phyloP scores from a whole-genome alignment of 192 early-diverging fungal genomes.

The Entomortierella beljakovae region DNA sequence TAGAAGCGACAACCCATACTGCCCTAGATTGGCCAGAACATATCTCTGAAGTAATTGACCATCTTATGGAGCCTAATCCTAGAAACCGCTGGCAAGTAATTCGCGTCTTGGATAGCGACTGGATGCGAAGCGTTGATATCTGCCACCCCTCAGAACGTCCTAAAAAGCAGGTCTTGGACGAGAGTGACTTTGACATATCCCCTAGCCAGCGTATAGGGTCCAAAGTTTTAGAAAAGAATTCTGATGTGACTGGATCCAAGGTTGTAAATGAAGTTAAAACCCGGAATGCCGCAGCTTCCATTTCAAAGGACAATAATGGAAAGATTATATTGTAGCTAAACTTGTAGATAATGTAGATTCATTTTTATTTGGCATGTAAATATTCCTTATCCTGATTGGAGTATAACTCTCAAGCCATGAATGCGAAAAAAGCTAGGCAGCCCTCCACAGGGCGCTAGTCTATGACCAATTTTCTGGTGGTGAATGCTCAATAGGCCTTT shows the following conservation, averaged over 20 bases:
- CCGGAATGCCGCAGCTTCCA: background rate
- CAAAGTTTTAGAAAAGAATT: constrained; percentile 16
- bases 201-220: constrained; percentile 46
- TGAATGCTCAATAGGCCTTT: too few species aligned
- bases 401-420: too few species aligned
- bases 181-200: constrained; percentile 22
- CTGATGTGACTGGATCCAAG: constrained; percentile 9
- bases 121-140: constrained; percentile 56
- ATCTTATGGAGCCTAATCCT: constrained; percentile 55
- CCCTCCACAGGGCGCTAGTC: too few species aligned
- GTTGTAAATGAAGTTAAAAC: constrained; percentile 20
- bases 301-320: constrained; percentile 10
- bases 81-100: constrained; percentile 57
- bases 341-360: background rate
- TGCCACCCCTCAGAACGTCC: constrained; percentile 49
- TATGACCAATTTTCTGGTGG: too few species aligned
- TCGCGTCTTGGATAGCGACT: constrained; percentile 49
- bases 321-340: background rate
- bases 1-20: constrained; percentile 11
- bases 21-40: constrained; percentile 29
- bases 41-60: constrained; percentile 39
- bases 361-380: too few species aligned
- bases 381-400: too few species aligned
- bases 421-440: too few species aligned
- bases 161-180: constrained; percentile 21